phyloP scores from a whole-genome alignment of 106 monocot genomes.

The Gastrodia elata region DNA sequence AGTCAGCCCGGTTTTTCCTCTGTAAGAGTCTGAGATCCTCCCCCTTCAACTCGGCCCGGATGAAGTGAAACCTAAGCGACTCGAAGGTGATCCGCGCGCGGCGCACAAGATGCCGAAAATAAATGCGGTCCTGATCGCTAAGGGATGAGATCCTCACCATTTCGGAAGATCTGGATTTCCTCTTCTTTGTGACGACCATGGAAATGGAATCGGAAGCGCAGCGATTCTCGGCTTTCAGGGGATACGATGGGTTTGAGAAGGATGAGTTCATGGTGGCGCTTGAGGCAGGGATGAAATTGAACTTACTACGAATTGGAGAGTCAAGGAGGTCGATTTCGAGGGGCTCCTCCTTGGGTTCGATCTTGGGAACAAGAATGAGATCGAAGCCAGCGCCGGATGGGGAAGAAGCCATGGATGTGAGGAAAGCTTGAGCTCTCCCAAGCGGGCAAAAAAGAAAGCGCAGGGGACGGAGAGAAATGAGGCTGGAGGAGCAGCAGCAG shows the following conservation, averaged over 20 bases:
- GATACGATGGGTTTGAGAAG: neutral
- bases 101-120: slow-evolving; percentile 51
- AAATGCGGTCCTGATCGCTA: slow-evolving; percentile 25
- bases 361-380: neutral
- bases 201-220: neutral
- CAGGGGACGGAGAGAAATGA: too few species aligned
- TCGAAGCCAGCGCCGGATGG: neutral
- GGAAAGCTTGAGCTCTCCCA: neutral
- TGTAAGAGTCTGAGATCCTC: neutral
- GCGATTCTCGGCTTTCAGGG: neutral
- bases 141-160: slow-evolving; percentile 54
- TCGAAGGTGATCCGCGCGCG: slow-evolving; percentile 45
- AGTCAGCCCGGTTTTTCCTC: slow-evolving; percentile 21
- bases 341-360: slow-evolving; percentile 7
- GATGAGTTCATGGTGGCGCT: neutral
- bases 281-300: neutral
- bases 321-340: neutral
- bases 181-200: slow-evolving; percentile 20
- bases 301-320: neutral
- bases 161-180: slow-evolving; percentile 36
- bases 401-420: neutral
- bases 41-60: slow-evolving; percentile 5
- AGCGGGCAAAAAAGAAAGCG: too few species aligned
- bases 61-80: slow-evolving; percentile 27
- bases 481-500: too few species aligned